Percentiles rank a stretch among this genome's conserved stretches.
Evolutionary conservation across 208 protist genomes (phyloP).

Genomic region (Wallacemonas sp.): DNA sequence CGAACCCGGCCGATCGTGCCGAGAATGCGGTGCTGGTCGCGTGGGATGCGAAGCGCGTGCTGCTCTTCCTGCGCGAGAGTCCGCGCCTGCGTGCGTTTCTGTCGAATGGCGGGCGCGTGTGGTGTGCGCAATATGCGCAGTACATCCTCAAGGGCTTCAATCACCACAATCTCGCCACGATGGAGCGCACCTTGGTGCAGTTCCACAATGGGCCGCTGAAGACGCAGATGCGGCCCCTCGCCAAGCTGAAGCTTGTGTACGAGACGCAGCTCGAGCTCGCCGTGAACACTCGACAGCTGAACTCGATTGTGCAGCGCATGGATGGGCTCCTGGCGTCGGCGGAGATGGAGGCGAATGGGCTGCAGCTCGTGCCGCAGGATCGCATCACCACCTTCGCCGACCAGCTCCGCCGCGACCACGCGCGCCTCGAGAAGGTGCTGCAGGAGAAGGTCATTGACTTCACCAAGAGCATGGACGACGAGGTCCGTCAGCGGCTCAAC

Average conservation of each 20-base stretch:
- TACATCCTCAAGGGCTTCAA: constrained; percentile 91
- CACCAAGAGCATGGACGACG: constrained; percentile 80
- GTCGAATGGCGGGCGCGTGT: constrained; percentile 79
- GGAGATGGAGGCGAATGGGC: constrained; percentile 90
- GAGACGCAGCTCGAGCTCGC: constrained; percentile 88
- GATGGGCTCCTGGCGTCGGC: constrained; percentile 89
- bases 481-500: constrained; percentile 86
- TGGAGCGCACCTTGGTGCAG: constrained; percentile 86
- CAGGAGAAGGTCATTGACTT: constrained; percentile 89
- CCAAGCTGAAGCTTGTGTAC: constrained; percentile 89
- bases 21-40: constrained; percentile 72
- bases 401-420: constrained; percentile 62
- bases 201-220: constrained; percentile 80
- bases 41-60: constrained; percentile 85
- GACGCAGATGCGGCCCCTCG: constrained; percentile 59
- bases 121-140: constrained; percentile 93
- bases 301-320: constrained; percentile 86
- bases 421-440: constrained; percentile 80
- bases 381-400: constrained; percentile 72
- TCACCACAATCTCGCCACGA: constrained; percentile 73
- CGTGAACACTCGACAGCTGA: constrained; percentile 77
- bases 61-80: constrained; percentile 81
- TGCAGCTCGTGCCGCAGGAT: constrained; percentile 75
- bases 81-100: constrained; percentile 65
- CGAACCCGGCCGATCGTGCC: constrained; percentile 42